phyloP scores from a whole-genome alignment of 225 moss, liverwort and hornwort species.

The Pseudisothecium myosuroides region DNA sequence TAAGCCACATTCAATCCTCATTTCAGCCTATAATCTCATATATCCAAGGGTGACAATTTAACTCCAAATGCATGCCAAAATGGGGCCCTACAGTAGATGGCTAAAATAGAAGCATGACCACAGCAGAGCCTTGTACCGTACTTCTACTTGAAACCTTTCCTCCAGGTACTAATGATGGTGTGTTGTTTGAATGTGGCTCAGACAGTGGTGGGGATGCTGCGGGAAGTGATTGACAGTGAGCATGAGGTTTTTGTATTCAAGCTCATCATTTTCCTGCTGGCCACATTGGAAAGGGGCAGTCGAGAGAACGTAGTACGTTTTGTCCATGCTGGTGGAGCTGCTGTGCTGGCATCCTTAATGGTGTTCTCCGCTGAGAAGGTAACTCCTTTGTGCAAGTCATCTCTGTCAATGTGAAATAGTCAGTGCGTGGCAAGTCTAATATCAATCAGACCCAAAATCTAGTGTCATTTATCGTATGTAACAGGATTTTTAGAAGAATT shows the following conservation, averaged over 20 bases:
- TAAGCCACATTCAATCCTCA: neutral
- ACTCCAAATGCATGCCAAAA: neutral
- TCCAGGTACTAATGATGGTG: neutral
- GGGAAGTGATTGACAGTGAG: constrained; percentile 84
- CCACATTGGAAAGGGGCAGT: constrained; percentile 72
- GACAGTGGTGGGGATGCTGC: constrained; percentile 99
- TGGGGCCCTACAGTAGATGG: neutral
- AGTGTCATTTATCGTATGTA: neutral
- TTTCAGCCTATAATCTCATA: neutral
- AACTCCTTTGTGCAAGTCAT: neutral
- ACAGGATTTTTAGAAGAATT: neutral
- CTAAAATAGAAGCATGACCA: neutral
- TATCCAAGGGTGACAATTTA: neutral
- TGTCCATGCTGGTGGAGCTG: constrained; percentile 79
- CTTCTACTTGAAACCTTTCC: neutral
- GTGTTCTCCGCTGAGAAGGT: constrained; percentile 87
- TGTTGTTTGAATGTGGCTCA: constrained; percentile 15
- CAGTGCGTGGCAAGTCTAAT: neutral
- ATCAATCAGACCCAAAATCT: neutral
- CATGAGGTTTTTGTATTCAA: constrained; percentile 97
- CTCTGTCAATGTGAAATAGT: neutral
- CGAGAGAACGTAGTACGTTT: constrained; percentile 90
- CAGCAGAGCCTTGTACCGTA: neutral
- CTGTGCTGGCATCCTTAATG: constrained; percentile 71
- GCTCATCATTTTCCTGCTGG: constrained; percentile 78